Evolutionary conservation across 2,329 filamentous ascomycete genomes (phyloP), one percentile per base, ranked within the genome.

Genomic region (Cytospora chrysosperma): DNA sequence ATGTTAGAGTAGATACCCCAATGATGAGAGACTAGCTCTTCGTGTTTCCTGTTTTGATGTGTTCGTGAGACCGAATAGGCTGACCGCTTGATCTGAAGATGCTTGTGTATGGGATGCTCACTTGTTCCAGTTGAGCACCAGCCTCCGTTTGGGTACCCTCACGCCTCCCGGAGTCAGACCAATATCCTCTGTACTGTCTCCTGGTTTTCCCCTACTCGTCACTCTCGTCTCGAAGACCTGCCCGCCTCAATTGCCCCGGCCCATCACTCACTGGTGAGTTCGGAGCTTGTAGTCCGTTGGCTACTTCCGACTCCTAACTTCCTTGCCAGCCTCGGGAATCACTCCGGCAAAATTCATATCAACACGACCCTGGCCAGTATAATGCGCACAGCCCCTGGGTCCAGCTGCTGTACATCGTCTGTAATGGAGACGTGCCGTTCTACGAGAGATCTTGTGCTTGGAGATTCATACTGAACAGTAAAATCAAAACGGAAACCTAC

Each of bases 1-100:
- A 27, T 43, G 32, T 61, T 61, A 61, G 59, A 61, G 59, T 55
- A 55, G 59, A 61, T 61, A 61, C 59, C 59, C 43, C 59, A 61
- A 61, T 61, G 51, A 34, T 47, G 53, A 34, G 59, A 61, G 21
- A 15, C n/a, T 55, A 9, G n/a, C 43, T 47, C 43, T 24, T 47
- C n/a, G 43, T 19, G 19, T 21, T 47, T 24, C 43, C 43, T 47
- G 43, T 47, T 24, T 47, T 1, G n/a, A 47, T 24, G 10, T 47
- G 4, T 12, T 5, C 12, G 10, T 47, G 8, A 4, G 10, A 47
- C n/a, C 43, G 13, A 8, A 3, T 3, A 10, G 12, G 21, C 43
- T 47, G 43, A 12, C 43, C 5, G 21, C 19, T 24, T 24, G n/a
- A 19, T 24, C 24, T 4, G n/a, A 47, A 24, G 43, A 6, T 21